A percentile compares a stretch with the other conserved stretches of the same genome.
Conservation (phyloP, 768 basidiomycete genomes). For the Xerocomus potaroensis region DNA sequence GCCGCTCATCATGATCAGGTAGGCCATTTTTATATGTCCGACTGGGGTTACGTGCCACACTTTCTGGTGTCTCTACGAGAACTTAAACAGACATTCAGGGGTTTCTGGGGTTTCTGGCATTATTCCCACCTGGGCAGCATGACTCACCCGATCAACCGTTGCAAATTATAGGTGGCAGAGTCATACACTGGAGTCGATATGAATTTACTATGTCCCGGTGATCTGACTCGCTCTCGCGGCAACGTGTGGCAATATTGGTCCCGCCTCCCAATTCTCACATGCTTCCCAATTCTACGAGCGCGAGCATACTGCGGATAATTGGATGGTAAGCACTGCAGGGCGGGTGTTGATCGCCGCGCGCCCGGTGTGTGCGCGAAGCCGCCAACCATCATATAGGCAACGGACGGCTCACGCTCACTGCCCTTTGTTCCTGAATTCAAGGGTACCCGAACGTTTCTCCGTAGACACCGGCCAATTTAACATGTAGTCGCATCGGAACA, state of each 20-base stretch:
- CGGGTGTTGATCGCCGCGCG: slow-evolving; percentile 20
- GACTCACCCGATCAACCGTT: slow-evolving; percentile 33
- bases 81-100: slow-evolving; percentile 36
- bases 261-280: slow-evolving; percentile 31
- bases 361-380: not conserved
- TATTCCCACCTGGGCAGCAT: no score
- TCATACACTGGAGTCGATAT: no score
- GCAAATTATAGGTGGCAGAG: slow-evolving; percentile 37
- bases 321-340: slow-evolving; percentile 69
- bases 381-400: not conserved
- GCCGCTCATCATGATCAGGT: no score
- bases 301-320: slow-evolving; percentile 58
- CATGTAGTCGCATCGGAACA: slow-evolving; percentile 53
- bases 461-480: slow-evolving; percentile 42
- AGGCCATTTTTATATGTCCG: no score
- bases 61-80: no score
- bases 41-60: no score
- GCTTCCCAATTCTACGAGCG: slow-evolving; percentile 40
- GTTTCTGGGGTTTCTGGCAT: no score
- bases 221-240: slow-evolving; percentile 2
- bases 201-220: no score
- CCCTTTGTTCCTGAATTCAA: slow-evolving; percentile 35
- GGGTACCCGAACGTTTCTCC: slow-evolving; percentile 49
- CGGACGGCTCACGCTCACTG: slow-evolving; percentile 16
- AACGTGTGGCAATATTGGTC: slow-evolving; percentile 40